Percentiles rank a stretch among this genome's conserved stretches.
Conservation (phyloP, 257 asterid species). For the Solanum chmielewskii region DNA sequence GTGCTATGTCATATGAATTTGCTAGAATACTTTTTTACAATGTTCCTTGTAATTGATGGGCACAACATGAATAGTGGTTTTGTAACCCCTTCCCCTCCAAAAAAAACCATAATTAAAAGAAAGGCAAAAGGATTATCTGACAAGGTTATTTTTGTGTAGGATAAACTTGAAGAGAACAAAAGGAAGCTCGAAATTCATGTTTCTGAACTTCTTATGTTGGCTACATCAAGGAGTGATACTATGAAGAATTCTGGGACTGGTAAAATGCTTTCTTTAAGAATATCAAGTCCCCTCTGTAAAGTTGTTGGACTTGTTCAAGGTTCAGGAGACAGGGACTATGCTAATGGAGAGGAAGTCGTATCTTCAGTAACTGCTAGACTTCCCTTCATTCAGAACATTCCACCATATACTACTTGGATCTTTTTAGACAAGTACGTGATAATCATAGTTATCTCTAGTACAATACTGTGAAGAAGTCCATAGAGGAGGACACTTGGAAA, state of each 20-base stretch:
- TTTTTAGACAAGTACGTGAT: slow-evolving; percentile 59
- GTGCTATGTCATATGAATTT: not conserved
- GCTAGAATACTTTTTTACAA: not conserved
- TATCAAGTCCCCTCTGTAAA: slow-evolving; percentile 51
- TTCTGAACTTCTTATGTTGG: slow-evolving; percentile 30
- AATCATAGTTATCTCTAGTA: not conserved
- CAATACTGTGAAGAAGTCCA: not conserved
- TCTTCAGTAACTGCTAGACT: slow-evolving; percentile 49
- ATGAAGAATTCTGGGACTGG: slow-evolving; percentile 24
- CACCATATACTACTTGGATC: slow-evolving; percentile 90
- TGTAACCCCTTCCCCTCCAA: not conserved
- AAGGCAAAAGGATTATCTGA: not conserved
- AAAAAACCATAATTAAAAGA: not conserved
- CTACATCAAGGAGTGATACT: slow-evolving; percentile 42
- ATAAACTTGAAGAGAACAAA: slow-evolving; percentile 43
- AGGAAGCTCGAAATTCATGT: slow-evolving; percentile 33
- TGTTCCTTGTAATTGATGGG: not conserved
- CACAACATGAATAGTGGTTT: not conserved
- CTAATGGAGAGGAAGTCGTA: slow-evolving; percentile 47
- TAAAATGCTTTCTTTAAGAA: slow-evolving; percentile 50
- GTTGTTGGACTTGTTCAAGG: slow-evolving; percentile 36
- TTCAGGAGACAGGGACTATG: slow-evolving; percentile 47
- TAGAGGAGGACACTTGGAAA: not conserved
- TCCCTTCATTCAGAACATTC: slow-evolving; percentile 58
- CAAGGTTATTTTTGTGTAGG: slow-evolving; percentile 24